phyloP scores from a whole-genome alignment of 306 rosid species.

The Lagenaria siceraria region DNA sequence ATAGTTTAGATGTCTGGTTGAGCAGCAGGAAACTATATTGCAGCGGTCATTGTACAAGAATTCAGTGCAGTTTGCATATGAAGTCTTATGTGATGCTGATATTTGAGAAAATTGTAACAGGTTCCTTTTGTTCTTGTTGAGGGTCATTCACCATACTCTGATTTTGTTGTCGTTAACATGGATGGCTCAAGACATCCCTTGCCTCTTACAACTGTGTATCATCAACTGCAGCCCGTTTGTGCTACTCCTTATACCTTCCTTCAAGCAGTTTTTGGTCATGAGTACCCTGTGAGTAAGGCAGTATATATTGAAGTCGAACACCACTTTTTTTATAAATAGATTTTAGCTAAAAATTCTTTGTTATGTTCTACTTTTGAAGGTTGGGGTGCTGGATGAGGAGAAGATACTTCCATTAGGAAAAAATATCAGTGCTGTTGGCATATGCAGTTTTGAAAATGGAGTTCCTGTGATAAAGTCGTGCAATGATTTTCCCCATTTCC shows the following conservation, averaged over 20 bases:
- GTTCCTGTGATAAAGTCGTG: conserved; percentile 65
- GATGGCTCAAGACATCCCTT: conserved; percentile 66
- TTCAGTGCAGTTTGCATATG: background rate
- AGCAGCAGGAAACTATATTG: background rate
- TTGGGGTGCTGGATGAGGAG: conserved; percentile 81
- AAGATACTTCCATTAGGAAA: conserved; percentile 80
- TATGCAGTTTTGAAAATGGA: conserved; percentile 46
- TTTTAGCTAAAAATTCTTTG: background rate
- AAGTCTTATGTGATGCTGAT: background rate
- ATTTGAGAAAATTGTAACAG: conserved; percentile 14
- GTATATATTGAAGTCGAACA: background rate
- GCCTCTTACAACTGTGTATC: conserved; percentile 76
- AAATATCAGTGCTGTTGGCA: conserved; percentile 73
- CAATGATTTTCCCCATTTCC: conserved; percentile 69
- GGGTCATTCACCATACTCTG: conserved; percentile 23
- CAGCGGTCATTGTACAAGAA: background rate
- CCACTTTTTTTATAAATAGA: background rate
- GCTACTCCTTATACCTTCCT: conserved; percentile 62
- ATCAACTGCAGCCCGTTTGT: conserved; percentile 51
- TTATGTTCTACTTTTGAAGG: conserved; percentile 35
- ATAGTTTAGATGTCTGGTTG: background rate
- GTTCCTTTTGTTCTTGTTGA: conserved; percentile 80
- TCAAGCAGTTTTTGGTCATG: conserved; percentile 65
- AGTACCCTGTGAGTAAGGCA: conserved; percentile 59
- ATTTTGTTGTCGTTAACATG: conserved; percentile 45